Percentiles rank a stretch among this genome's conserved stretches.
These are phyloP conservation scores for Coprinopsis sp. DNA, from an alignment of 768 basidiomycete species.

Conservation along the genomic window DNA sequence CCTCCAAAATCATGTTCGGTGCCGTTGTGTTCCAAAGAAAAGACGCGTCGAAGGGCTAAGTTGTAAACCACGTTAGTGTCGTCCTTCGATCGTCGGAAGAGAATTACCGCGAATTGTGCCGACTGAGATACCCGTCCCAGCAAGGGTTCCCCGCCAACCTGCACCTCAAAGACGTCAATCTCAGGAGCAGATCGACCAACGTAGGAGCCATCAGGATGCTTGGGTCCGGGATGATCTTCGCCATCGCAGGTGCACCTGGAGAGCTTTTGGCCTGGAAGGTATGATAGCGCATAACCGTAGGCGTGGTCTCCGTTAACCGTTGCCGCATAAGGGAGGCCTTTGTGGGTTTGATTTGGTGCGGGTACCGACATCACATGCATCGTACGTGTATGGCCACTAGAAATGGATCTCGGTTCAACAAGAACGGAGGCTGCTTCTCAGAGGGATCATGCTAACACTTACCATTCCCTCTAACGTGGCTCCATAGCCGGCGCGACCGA, in stretches of 20 bases:
- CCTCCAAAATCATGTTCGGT: slow-evolving; percentile 47
- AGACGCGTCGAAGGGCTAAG: slow-evolving; percentile 63
- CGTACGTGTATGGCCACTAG: slow-evolving; percentile 78
- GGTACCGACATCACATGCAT: slow-evolving; percentile 81
- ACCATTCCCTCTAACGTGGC: slow-evolving; percentile 80
- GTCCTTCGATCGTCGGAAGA: not conserved
- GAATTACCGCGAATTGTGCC: slow-evolving; percentile 68
- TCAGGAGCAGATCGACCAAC: slow-evolving; percentile 81
- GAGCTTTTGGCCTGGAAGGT: slow-evolving; percentile 73
- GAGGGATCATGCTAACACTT: slow-evolving; percentile 14
- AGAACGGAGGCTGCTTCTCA: slow-evolving; percentile 3
- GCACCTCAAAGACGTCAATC: slow-evolving; percentile 85
- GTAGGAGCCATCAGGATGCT: slow-evolving; percentile 62
- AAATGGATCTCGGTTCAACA: slow-evolving; percentile 4
- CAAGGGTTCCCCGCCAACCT: slow-evolving; percentile 41
- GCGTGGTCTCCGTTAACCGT: slow-evolving; percentile 49
- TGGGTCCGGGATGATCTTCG: slow-evolving; percentile 78
- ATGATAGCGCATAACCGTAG: slow-evolving; percentile 46
- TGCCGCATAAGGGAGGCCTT: slow-evolving; percentile 60
- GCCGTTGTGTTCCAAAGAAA: slow-evolving; percentile 66
- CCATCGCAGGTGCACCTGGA: slow-evolving; percentile 76
- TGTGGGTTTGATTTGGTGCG: slow-evolving; percentile 65
- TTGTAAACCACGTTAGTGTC: not conserved
- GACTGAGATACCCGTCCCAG: slow-evolving; percentile 74
- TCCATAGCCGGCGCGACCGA: slow-evolving; percentile 75